These are phyloP conservation scores for Penicillium steckii DNA, from an alignment of 495 filamentous ascomycete genomes.

Conservation along the genomic window DNA sequence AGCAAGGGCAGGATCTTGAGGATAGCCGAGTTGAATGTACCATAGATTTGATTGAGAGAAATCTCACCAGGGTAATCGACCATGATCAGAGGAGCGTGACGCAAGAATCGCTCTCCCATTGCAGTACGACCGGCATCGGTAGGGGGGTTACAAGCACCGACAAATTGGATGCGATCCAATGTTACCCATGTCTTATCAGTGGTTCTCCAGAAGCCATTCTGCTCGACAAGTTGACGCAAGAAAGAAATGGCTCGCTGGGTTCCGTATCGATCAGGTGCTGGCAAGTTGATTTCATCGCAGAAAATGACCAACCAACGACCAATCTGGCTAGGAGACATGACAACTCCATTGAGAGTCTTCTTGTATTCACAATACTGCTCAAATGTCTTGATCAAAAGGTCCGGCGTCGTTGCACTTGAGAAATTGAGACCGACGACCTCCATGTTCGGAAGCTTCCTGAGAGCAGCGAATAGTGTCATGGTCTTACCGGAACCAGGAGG, in stretches of 20 bases:
- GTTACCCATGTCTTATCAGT: constrained; percentile 98
- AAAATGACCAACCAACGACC: constrained; percentile 98
- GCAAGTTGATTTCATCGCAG: constrained; percentile 98
- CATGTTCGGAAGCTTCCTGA: constrained; percentile 96
- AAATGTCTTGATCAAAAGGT: constrained; percentile 96
- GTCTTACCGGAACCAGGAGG: constrained; percentile 98
- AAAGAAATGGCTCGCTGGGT: constrained; percentile 97
- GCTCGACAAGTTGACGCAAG: constrained; percentile 93
- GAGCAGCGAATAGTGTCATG: constrained; percentile 97
- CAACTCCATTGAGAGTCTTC: constrained; percentile 94
- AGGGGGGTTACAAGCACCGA: constrained; percentile 98
- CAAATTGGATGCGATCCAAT: constrained; percentile 96
- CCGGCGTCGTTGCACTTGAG: constrained; percentile 95
- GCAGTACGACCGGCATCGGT: constrained; percentile 96
- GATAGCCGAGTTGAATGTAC: constrained; percentile 94
- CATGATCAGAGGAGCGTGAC: constrained; percentile 96
- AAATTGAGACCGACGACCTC: constrained; percentile 99
- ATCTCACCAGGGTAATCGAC: constrained; percentile 97
- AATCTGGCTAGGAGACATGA: constrained; percentile 93
- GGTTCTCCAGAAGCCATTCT: constrained; percentile 98
- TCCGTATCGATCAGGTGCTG: constrained; percentile 96
- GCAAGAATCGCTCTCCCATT: constrained; percentile 87
- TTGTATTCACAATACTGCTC: constrained; percentile 99
- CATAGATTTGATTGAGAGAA: constrained; percentile 94
- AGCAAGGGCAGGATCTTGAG: constrained; percentile 95